These are phyloP conservation scores for Anethum foeniculum DNA, from an alignment of 140 eudicot species.

Conservation along the genomic window DNA sequence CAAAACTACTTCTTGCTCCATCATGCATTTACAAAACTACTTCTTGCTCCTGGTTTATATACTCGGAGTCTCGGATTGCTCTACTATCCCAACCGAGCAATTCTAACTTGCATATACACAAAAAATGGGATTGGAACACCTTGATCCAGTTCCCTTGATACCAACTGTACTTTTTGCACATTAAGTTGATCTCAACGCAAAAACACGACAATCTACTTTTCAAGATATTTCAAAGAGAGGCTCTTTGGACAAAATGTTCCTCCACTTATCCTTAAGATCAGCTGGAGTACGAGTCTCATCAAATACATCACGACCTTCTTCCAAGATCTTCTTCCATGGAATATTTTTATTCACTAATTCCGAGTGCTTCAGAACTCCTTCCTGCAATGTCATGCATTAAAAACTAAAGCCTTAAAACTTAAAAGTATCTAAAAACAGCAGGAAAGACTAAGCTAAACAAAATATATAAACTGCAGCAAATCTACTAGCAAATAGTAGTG, in stretches of 20 bases:
- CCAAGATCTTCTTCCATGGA: slow-evolving; percentile 77
- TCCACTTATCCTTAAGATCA: slow-evolving; percentile 82
- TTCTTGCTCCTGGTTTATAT: neutral
- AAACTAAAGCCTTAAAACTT: too few species aligned
- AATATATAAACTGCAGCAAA: neutral
- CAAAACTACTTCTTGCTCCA: neutral
- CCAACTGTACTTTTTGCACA: neutral
- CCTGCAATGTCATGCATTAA: slow-evolving; percentile 27
- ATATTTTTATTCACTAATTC: slow-evolving; percentile 26
- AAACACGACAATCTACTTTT: neutral
- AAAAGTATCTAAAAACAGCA: neutral
- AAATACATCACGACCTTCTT: slow-evolving; percentile 52
- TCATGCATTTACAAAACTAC: neutral
- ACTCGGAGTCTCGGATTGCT: neutral
- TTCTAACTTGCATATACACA: neutral
- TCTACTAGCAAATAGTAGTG: neutral
- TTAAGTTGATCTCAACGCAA: neutral
- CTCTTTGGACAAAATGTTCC: slow-evolving; percentile 25
- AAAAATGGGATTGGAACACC: neutral
- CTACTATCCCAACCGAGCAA: neutral
- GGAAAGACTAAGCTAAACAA: neutral
- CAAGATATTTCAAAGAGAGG: neutral
- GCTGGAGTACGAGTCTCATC: slow-evolving; percentile 45
- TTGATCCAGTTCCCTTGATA: neutral
- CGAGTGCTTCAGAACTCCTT: slow-evolving; percentile 44